Base-by-base conservation (phyloP, 2,329 filamentous ascomycete species). In the Colletotrichum higginsianum region DNA sequence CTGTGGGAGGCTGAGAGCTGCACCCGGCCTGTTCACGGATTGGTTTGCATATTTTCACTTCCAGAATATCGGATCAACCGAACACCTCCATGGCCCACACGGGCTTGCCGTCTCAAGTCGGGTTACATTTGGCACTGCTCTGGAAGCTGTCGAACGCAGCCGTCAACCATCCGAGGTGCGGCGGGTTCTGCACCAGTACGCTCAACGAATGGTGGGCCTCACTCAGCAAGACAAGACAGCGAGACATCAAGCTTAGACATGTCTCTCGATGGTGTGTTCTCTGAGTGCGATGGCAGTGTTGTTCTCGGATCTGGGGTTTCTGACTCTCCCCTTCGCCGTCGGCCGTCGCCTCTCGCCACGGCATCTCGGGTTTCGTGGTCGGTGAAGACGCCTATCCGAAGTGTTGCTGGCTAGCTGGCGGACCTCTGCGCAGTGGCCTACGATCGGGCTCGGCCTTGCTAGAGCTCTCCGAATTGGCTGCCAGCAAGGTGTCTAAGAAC, bases 31-130 rank as follows among this genome's bases (percentile, higher is more conserved):
- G 18, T 18, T 30, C 50, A 38, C n/a, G n/a, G 53, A 38, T 40
- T 23, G 18, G 61, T 18, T 42, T 40, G 47, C 67, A 69, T 6
- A 18, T 11, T n/a, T 38, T 62, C 35, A n/a, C 21, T 58, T 49
- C 65, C 58, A 60, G 40, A n/a, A 72, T 40, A 55, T 64, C 65
- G 53, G 68, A 71, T 60, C 23, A 46, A 50, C 13, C 11, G 38
- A 40, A 38, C 18, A 35, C 46, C 21, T 16, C n/a, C n/a, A 21
- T 30, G 46, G 35, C 30, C 38, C 18, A 13, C 8, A 47, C 21
- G 9, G 53, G 35, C 35, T 42, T 40, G 26, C 57, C 56, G 42
- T 63, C 65, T 49, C 46, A 55, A 61, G 47, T 30, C 13, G 18
- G 26, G 18, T 53, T 69, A 69, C 64, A 60, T 53, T 56, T 55